phyloP scores from a whole-genome alignment of 2,329 filamentous ascomycete species.

The Fusarium dimerum region DNA sequence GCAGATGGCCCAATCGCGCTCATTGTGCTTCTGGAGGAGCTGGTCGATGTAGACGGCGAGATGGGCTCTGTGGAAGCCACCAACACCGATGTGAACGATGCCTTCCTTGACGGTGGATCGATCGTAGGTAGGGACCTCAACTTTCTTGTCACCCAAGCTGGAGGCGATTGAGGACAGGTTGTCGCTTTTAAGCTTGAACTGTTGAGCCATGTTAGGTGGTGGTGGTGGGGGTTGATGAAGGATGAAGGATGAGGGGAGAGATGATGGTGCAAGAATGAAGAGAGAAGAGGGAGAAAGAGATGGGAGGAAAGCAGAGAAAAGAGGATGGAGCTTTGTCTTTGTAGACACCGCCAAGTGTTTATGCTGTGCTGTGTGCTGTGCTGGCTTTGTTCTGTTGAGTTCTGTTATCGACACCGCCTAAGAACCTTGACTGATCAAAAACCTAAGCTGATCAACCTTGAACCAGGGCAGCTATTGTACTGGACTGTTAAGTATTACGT shows the following conservation, averaged over 20 bases:
- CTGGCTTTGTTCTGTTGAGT: no score
- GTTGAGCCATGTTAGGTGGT: conserved; percentile 14
- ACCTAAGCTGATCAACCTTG: no score
- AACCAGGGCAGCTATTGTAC: no score
- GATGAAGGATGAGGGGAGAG: not conserved
- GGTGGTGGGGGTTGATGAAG: not conserved
- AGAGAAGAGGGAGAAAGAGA: conserved; percentile 1
- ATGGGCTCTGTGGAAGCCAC: conserved; percentile 56
- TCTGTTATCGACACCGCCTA: no score
- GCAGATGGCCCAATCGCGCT: conserved; percentile 51
- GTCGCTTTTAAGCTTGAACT: conserved; percentile 30
- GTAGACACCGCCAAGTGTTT: not conserved
- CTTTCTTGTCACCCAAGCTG: conserved; percentile 19
- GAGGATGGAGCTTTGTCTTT: not conserved
- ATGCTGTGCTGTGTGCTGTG: no score
- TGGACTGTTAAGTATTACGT: no score
- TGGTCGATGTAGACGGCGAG: conserved; percentile 53
- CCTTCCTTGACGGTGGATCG: conserved; percentile 51
- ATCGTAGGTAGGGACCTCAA: conserved; percentile 43
- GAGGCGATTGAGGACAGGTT: conserved; percentile 25
- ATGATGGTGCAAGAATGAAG: not conserved
- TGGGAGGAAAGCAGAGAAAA: not conserved
- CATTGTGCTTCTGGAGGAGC: conserved; percentile 47
- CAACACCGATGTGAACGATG: conserved; percentile 55
- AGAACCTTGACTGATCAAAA: no score